phyloP scores from a whole-genome alignment of 2,329 filamentous ascomycete species.

The Metarhizium anisopliae region DNA sequence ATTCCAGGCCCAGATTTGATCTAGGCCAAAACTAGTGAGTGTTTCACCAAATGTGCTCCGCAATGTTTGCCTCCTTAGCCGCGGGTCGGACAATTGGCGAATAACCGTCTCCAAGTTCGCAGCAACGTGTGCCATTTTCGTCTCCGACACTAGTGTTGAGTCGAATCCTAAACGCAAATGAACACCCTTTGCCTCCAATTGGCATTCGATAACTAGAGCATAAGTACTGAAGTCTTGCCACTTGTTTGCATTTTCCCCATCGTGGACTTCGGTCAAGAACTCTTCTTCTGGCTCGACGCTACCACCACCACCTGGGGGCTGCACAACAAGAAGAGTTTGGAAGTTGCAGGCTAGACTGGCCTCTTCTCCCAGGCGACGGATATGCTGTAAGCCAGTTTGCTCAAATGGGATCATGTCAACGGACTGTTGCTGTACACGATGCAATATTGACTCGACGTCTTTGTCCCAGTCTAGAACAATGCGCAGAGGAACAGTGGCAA shows the following conservation, averaged over 20 bases:
- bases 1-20: slow-evolving; percentile 12
- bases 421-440: slow-evolving; percentile 14
- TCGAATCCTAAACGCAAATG: background rate
- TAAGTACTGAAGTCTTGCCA: slow-evolving; percentile 11
- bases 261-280: slow-evolving; percentile 2
- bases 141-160: background rate
- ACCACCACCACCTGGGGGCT: slow-evolving; percentile 5
- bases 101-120: background rate
- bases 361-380: slow-evolving; percentile 13
- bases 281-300: background rate
- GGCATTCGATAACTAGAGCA: slow-evolving; percentile 8
- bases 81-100: background rate
- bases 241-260: background rate
- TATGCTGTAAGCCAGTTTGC: slow-evolving; percentile 19
- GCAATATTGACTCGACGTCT: slow-evolving; percentile 2
- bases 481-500: slow-evolving; percentile 16
- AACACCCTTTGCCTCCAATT: slow-evolving; percentile 1
- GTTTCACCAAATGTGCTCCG: background rate
- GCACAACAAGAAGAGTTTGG: slow-evolving; percentile 11
- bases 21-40: background rate
- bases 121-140: background rate
- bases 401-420: slow-evolving; percentile 18
- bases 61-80: background rate
- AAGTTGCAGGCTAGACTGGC: slow-evolving; percentile 7
- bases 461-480: slow-evolving; percentile 5